Evolutionary conservation across 306 rosid species (phyloP).

Genomic region (Datisca glomerata): DNA sequence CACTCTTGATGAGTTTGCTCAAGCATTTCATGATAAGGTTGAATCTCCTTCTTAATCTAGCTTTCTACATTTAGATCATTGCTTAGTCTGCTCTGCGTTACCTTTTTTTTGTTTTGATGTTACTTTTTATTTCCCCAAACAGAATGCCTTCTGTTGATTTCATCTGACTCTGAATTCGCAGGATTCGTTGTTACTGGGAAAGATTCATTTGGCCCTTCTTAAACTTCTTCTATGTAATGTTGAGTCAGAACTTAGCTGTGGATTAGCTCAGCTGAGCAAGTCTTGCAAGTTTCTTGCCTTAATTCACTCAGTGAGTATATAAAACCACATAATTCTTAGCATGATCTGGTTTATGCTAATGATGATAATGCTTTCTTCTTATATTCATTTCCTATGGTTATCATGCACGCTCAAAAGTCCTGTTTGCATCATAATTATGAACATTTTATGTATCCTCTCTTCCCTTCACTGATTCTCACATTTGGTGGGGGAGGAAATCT

Average conservation of each 20-base stretch:
- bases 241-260: slow-evolving; percentile 45
- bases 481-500: too few species aligned
- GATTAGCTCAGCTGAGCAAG: slow-evolving; percentile 48
- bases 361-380: not conserved
- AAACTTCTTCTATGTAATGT: slow-evolving; percentile 65
- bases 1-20: slow-evolving; percentile 88
- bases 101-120: not conserved
- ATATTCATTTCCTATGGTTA: too few species aligned
- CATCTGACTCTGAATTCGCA: slow-evolving; percentile 18
- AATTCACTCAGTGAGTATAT: slow-evolving; percentile 73
- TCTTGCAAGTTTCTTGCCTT: slow-evolving; percentile 88
- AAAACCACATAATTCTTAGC: not conserved
- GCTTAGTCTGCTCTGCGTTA: not conserved
- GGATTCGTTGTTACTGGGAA: slow-evolving; percentile 84
- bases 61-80: slow-evolving; percentile 2
- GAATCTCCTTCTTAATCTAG: slow-evolving; percentile 21
- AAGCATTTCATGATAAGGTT: slow-evolving; percentile 93
- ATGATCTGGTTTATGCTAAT: slow-evolving; percentile 1
- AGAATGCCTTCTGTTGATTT: slow-evolving; percentile 9
- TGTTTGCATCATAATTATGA: too few species aligned
- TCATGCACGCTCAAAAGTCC: too few species aligned
- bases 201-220: slow-evolving; percentile 75
- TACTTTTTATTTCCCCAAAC: too few species aligned
- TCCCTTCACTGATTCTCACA: too few species aligned
- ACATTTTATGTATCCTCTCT: too few species aligned